Evolutionary conservation across 2,329 filamentous ascomycete genomes (phyloP), one percentile per base, ranked within the genome.

Genomic region (Calonectria pteridis): DNA sequence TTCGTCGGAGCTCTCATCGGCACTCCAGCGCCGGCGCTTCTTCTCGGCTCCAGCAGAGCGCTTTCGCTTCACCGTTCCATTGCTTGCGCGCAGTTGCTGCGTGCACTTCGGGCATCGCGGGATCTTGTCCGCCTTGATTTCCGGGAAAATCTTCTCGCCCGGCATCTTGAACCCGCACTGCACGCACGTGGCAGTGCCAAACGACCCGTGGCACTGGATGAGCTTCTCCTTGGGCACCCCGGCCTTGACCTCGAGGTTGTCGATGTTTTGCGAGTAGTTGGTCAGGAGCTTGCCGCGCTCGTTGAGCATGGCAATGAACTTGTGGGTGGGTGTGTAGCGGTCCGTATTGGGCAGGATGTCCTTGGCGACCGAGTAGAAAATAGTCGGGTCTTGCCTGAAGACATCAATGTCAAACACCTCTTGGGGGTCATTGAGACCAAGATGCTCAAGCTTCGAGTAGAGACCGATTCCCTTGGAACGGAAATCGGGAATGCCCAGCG

Each of bases 211-310:
- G 83, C 97, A 98, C 85, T 99, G 96, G 33, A 99, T 93, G 23
- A 98, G 89, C 82, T 97, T 98, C 40, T 94, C 93, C 1, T 91
- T 89, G 28, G 88, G 85, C 73, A 99, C 94, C 28, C 97, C 97
- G 0, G 96, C 96, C 80, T 94, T 93, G 74, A 93, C 91, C 84
- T 99, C 96, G 66, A 98, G 92, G 79, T 98, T 98, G 87, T 99
- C 97, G 81, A 99, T 98, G 84, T 99, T 99, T 83, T 99, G 97
- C 0, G 97, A 98, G 87, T 98, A 99, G 86, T 98, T 98, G 51
- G 96, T 98, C 73, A 98, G 90, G 9, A 99, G 90, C 84, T 98
- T 98, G 77, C 91, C 92, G 84, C 95, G 94, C 78, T 96, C 90
- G 84, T 99, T 94, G 43, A 99, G 90, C 79, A 98, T 89, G 40